phyloP scores from a whole-genome alignment of 2,329 filamentous ascomycete species.

The Fusarium sambucinum region DNA sequence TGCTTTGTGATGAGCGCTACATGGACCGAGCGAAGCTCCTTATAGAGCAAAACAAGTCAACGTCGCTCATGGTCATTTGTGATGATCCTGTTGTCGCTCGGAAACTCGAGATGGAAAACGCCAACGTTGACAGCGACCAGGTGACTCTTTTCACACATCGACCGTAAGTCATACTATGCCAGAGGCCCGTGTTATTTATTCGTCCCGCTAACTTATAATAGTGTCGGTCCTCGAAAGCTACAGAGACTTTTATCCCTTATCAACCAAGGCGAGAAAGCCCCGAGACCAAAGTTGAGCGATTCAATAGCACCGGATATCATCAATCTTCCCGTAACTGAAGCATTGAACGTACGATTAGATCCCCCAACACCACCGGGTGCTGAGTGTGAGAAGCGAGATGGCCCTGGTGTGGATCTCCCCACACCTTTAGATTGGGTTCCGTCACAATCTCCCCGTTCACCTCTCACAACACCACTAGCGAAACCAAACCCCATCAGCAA shows the following conservation, averaged over 20 bases:
- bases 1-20: neutral
- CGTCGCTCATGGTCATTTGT: neutral
- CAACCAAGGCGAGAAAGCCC: neutral
- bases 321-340: neutral
- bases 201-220: accelerated
- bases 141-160: neutral
- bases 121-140: accelerated
- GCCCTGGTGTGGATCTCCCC: neutral
- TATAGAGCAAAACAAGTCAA: neutral
- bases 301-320: too few relatives aligned
- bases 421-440: neutral
- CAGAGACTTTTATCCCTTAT: neutral
- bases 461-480: neutral
- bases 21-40: neutral
- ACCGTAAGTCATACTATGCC: neutral
- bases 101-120: neutral
- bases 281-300: too few relatives aligned
- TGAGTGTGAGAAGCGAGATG: neutral
- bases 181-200: accelerated
- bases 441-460: neutral
- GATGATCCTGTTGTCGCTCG: neutral
- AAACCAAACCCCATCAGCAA: accelerated
- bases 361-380: neutral
- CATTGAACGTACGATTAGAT: neutral
- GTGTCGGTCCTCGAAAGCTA: neutral